Percentiles rank a stretch among this genome's conserved stretches.
These are phyloP conservation scores for Nicotiana paniculata DNA, from an alignment of 257 asterid species.

Conservation along the genomic window DNA sequence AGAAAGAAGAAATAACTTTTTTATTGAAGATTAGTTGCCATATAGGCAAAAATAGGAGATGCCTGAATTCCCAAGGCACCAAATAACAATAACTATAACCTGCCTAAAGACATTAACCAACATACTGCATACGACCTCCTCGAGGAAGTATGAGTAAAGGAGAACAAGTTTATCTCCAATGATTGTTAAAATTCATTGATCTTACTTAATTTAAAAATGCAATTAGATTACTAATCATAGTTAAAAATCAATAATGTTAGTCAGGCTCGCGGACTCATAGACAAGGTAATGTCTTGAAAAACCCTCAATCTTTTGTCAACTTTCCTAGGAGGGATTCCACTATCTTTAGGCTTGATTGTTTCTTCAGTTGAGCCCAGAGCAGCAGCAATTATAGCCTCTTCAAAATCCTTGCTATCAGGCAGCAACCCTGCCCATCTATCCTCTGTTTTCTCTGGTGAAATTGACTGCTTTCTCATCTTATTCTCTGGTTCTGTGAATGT, in stretches of 20 bases:
- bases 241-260: background rate
- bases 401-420: slow-evolving; percentile 75
- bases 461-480: slow-evolving; percentile 33
- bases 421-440: slow-evolving; percentile 49
- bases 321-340: slow-evolving; percentile 29
- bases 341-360: background rate
- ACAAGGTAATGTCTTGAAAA: slow-evolving; percentile 70
- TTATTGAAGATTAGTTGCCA: background rate
- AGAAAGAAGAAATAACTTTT: background rate
- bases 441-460: slow-evolving; percentile 29
- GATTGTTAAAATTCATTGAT: slow-evolving; percentile 4
- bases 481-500: slow-evolving; percentile 29
- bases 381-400: slow-evolving; percentile 78
- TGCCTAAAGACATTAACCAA: background rate
- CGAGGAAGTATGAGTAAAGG: slow-evolving; percentile 26
- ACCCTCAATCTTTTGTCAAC: slow-evolving; percentile 84
- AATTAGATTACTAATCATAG: slow-evolving; percentile 4
- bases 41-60: background rate
- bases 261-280: slow-evolving; percentile 53
- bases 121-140: background rate
- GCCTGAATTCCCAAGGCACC: background rate
- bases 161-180: slow-evolving; percentile 81
- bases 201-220: background rate
- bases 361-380: slow-evolving; percentile 36
- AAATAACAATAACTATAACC: background rate